Evolutionary conservation across 2,329 filamentous ascomycete genomes (phyloP).

Genomic region (Claviceps sp.): DNA sequence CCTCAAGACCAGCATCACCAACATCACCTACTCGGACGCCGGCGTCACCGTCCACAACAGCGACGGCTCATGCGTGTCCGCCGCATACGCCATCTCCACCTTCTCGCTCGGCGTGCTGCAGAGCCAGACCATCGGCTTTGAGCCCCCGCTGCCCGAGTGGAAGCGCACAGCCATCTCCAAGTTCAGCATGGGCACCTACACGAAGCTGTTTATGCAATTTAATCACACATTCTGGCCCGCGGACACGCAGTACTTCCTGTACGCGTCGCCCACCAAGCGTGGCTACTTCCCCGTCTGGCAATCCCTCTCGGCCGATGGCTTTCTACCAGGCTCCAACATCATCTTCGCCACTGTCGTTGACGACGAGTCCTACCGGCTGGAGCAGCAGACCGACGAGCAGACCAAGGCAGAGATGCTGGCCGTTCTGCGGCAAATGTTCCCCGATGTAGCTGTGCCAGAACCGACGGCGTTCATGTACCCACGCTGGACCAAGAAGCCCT

Average conservation of each 20-base stretch:
- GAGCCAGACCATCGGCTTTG: slow-evolving; percentile 43
- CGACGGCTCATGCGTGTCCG: slow-evolving; percentile 42
- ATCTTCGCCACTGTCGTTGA: slow-evolving; percentile 51
- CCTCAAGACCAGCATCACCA: slow-evolving; percentile 43
- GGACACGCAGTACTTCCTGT: slow-evolving; percentile 30
- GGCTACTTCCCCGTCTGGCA: slow-evolving; percentile 47
- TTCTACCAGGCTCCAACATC: slow-evolving; percentile 48
- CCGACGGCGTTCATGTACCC: slow-evolving; percentile 49
- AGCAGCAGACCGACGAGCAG: slow-evolving; percentile 43
- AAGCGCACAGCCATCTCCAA: slow-evolving; percentile 49
- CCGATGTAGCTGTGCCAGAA: slow-evolving; percentile 39
- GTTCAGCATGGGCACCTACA: slow-evolving; percentile 59
- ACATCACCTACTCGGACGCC: slow-evolving; percentile 36
- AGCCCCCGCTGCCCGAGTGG: slow-evolving; percentile 47
- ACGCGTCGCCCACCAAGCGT: slow-evolving; percentile 27
- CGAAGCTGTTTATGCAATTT: slow-evolving; percentile 61
- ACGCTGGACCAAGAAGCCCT: slow-evolving; percentile 17
- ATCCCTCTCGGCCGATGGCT: slow-evolving; percentile 42
- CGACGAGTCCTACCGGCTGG: slow-evolving; percentile 41
- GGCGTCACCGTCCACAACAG: slow-evolving; percentile 39
- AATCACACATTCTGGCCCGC: slow-evolving; percentile 49
- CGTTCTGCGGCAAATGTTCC: slow-evolving; percentile 49
- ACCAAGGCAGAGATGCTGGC: slow-evolving; percentile 43
- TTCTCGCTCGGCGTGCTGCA: slow-evolving; percentile 58
- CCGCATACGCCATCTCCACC: slow-evolving; percentile 51